Evolutionary conservation across 73 alveolate genomes (phyloP), one percentile per base, ranked within the genome.

Genomic region (Paramecium primaurelia): DNA sequence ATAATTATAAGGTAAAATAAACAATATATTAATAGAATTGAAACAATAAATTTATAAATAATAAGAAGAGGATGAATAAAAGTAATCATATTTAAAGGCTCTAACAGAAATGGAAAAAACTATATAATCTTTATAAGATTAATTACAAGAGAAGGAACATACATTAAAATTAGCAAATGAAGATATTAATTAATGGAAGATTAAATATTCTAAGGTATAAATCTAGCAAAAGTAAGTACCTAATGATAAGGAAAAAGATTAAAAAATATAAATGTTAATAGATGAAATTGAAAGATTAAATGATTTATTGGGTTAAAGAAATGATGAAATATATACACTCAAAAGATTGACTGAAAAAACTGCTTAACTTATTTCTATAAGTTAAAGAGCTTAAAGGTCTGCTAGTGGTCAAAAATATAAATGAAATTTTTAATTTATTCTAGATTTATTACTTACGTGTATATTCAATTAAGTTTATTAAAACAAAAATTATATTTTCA

Each of bases 341-440:
- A 64, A 64, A 14, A 28, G 84, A 8, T 12, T 64, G 14, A 14
- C 84, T 11, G 84, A 64, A 64, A 26, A 64, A 34, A 64, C 84
- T 11, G 84, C 84, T 12, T 34, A 64, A 7, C 26, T 64, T 25
- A 64, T 64, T 12, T 64, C 84, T 1, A 64, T 64, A 12, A 64
- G 84, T 64, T 34, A 64, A 64, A 64, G 84, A 64, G 32, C 42
- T 0, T 28, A 64, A 64, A 64, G 84, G 28, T 64, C 84, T 2
- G 47, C 84, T 32, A 64, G 84, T 32, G 84, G 84, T 32, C 84
- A 64, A 34, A 64, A 64, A 64, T 64, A 64, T 26, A 64, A 64
- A 64, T 64, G 84, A 64, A 16, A 64, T 54, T 54, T 54, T 54
- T 3, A 54, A 40, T 49, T 54, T 54, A 54, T 54, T 54, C 69